These are phyloP conservation scores for Lasiodiplodia citricola DNA, from an alignment of 2,329 filamentous ascomycete genomes.

Conservation along the genomic window DNA sequence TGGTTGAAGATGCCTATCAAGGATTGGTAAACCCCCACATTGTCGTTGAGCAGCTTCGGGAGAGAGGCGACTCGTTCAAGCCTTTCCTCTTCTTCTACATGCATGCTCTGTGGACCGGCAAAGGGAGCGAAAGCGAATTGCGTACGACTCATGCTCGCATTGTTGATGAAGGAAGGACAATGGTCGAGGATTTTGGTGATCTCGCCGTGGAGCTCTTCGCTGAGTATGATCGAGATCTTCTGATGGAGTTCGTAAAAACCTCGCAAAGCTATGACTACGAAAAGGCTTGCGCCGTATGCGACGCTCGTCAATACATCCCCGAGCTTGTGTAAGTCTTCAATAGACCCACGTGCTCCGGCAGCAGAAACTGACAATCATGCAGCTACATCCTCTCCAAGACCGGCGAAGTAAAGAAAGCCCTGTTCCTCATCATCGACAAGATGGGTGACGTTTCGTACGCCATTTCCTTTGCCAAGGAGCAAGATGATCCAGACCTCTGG, in stretches of 20 bases:
- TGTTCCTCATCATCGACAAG: conserved; percentile 93
- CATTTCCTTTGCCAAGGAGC: conserved; percentile 91
- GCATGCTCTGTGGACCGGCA: conserved; percentile 80
- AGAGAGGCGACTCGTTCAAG: conserved; percentile 62
- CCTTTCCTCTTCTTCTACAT: conserved; percentile 93
- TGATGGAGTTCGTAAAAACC: conserved; percentile 86
- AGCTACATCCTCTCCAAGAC: conserved; percentile 90
- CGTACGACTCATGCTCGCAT: conserved; percentile 47
- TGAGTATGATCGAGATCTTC: conserved; percentile 74
- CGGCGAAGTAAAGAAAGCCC: conserved; percentile 86
- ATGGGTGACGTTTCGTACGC: conserved; percentile 89
- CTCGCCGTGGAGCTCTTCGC: conserved; percentile 86
- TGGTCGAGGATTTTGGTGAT: conserved; percentile 88
- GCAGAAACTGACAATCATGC: conserved; percentile 31
- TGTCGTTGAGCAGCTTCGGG: conserved; percentile 78
- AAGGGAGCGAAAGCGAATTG: conserved; percentile 57
- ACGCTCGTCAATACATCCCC: conserved; percentile 78
- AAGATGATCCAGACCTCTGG: conserved; percentile 92
- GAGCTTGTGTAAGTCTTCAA: conserved; percentile 72
- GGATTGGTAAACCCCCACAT: conserved; percentile 79
- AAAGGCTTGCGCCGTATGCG: conserved; percentile 77
- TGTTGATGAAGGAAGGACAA: conserved; percentile 63
- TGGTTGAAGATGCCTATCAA: conserved; percentile 89
- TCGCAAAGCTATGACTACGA: conserved; percentile 91
- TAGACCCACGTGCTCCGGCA: background rate